A percentile compares a stretch with the other conserved stretches of the same genome.
phyloP scores from a whole-genome alignment of 768 basidiomycete genomes.

The Boletus pseudopeckii region DNA sequence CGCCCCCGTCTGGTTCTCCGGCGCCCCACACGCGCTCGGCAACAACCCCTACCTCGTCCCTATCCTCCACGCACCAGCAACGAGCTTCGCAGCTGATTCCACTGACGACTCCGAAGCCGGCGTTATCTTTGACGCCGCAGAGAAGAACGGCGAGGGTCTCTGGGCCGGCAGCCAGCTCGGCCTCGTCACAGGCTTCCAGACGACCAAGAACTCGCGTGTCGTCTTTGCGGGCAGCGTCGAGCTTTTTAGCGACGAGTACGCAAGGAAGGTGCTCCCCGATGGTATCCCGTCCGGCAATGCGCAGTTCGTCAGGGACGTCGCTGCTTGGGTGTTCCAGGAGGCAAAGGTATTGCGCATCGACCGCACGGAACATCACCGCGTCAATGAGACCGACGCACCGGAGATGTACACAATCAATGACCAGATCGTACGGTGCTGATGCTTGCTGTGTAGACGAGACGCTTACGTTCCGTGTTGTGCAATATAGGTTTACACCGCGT shows the following conservation, averaged over 20 bases:
- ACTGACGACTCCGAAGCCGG: slow-evolving; percentile 55
- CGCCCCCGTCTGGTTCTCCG: slow-evolving; percentile 73
- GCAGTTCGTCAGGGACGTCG: slow-evolving; percentile 69
- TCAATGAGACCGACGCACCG: slow-evolving; percentile 56
- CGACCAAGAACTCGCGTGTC: slow-evolving; percentile 68
- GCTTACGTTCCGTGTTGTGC: slow-evolving; percentile 1
- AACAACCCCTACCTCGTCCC: slow-evolving; percentile 80
- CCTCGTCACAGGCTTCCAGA: slow-evolving; percentile 88
- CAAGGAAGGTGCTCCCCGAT: slow-evolving; percentile 57
- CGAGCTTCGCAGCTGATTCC: slow-evolving; percentile 74
- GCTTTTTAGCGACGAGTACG: slow-evolving; percentile 74
- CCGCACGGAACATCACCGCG: slow-evolving; percentile 64
- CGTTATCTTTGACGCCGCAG: slow-evolving; percentile 63
- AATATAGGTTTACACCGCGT: slow-evolving; percentile 65
- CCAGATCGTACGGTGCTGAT: slow-evolving; percentile 52
- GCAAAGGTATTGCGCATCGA: slow-evolving; percentile 77
- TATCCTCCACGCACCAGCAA: slow-evolving; percentile 70
- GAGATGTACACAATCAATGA: slow-evolving; percentile 87
- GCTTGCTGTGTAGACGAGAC: not conserved
- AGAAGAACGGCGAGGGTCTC: slow-evolving; percentile 72
- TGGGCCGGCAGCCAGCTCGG: slow-evolving; percentile 79
- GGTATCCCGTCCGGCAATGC: slow-evolving; percentile 70
- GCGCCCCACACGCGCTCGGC: slow-evolving; percentile 59
- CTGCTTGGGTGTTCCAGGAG: slow-evolving; percentile 91
- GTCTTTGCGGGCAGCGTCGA: slow-evolving; percentile 81